Percentiles rank a stretch among this genome's conserved stretches.
These are phyloP conservation scores for Astrephomene gubernaculifera DNA, from an alignment of 139 green algal genomes.

Conservation along the genomic window DNA sequence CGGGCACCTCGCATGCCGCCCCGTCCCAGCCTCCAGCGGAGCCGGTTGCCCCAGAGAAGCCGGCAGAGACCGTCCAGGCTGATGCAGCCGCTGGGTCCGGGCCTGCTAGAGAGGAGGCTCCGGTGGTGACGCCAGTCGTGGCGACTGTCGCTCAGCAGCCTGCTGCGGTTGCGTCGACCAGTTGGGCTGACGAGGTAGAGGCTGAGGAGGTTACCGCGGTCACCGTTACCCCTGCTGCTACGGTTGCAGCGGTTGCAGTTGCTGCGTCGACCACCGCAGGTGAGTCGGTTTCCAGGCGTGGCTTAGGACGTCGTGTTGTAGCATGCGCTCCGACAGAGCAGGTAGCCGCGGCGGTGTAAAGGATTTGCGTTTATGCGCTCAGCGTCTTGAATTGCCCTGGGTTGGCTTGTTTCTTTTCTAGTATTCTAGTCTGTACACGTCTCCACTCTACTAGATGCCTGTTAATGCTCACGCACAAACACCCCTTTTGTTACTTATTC, in stretches of 20 bases:
- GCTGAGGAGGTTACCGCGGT: neutral
- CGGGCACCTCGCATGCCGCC: too few relatives aligned
- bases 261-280: neutral
- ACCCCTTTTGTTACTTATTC: neutral
- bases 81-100: too few relatives aligned
- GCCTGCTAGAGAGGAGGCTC: too few relatives aligned
- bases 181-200: conserved; percentile 30
- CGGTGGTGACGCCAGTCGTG: neutral
- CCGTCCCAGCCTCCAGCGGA: too few relatives aligned
- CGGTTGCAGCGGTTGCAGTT: neutral
- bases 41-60: too few relatives aligned
- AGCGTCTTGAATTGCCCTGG: neutral
- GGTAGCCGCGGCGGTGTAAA: too few relatives aligned
- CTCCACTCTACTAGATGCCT: neutral
- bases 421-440: neutral
- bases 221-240: neutral
- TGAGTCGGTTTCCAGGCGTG: neutral
- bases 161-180: neutral
- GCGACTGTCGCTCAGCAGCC: too few relatives aligned
- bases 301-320: neutral
- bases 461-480: too few relatives aligned
- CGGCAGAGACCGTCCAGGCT: too few relatives aligned
- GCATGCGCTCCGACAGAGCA: neutral
- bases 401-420: neutral
- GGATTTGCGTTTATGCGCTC: neutral